Conservation (phyloP, 768 basidiomycete species). For the Amanita brunnescens region DNA sequence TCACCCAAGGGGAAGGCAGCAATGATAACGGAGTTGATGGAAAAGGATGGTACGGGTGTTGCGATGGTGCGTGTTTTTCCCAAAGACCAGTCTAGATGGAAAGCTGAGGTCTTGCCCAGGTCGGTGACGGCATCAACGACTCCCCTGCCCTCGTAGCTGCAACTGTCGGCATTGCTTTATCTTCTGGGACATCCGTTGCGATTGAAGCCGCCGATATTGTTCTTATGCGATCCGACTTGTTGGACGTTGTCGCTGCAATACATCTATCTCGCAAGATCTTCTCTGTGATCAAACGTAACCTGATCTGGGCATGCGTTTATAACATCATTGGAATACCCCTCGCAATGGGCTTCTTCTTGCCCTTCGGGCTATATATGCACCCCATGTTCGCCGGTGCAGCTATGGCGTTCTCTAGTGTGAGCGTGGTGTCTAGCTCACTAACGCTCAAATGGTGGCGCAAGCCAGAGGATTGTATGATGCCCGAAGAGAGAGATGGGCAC, state of each 20-base stretch:
- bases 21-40: conserved; percentile 73
- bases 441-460: conserved; percentile 80
- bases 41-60: conserved; percentile 60
- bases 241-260: conserved; percentile 96
- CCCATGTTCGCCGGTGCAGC: conserved; percentile 99
- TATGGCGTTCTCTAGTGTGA: conserved; percentile 97
- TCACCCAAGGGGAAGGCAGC: conserved; percentile 94
- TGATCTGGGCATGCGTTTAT: conserved; percentile 94
- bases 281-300: conserved; percentile 82
- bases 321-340: conserved; percentile 91
- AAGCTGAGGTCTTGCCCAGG: conserved; percentile 34
- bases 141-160: conserved; percentile 95
- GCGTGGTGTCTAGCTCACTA: conserved; percentile 87
- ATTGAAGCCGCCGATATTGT: conserved; percentile 98
- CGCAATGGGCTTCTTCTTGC: conserved; percentile 95
- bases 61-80: conserved; percentile 65
- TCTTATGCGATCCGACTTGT: conserved; percentile 91
- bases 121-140: conserved; percentile 99
- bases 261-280: conserved; percentile 88
- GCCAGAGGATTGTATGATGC: conserved; percentile 63
- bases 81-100: not conserved
- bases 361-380: conserved; percentile 86
- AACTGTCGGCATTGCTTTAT: conserved; percentile 93
- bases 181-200: conserved; percentile 93
- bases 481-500: conserved; percentile 43